Base-by-base conservation (phyloP, 192 early-diverging fungal genomes). In the Gigaspora rosea region DNA sequence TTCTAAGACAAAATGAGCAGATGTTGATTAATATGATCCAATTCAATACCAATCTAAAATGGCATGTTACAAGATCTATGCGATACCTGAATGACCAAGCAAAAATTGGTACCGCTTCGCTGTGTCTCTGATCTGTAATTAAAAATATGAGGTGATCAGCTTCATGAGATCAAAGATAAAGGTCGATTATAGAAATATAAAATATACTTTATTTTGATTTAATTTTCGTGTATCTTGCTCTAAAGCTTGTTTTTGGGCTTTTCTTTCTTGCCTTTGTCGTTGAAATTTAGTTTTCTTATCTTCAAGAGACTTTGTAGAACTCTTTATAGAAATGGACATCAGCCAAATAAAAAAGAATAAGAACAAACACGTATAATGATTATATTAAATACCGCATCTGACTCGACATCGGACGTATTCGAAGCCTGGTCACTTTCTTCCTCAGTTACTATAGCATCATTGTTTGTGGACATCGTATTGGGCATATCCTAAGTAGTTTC, bases 91-190 rank as follows among this genome's bases (percentile, higher is more conserved):
- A 66, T 88, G 83, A 8, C 84, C 91, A 64, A 93, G 83, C 18
- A 94, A 79, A 80, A 91, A 94, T 36, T 87, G 82, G 78, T 91
- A 93, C 56, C 92, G 85, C 81, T 88, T 90, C 47, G 86, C 81
- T 41, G 86, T 80, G 76, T 90, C 89, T 52, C 79, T 82, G 46
- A 82, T 85, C 88, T 92, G 67, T 4, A 57, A 18, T 12, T 12
- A 18, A 56, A 56, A 56, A 56, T 56, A 56, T 18, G 3, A 18
- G 18, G 12, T 18, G 12, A 56, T 56, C 5, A 56, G 12, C 12
- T 18, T n/a, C 4, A n/a, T 56, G 52, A 4, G 18, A 56, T 56
- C 18, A 56, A 56, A 56, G 52, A 56, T n/a, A 56, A 56, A n/a
- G 52, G 4, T 56, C 12, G 12, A 15, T 18, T 56, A 7, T 0